Conservation (phyloP, 2,329 filamentous ascomycete species). For the Pseudocercospora cruenta region DNA sequence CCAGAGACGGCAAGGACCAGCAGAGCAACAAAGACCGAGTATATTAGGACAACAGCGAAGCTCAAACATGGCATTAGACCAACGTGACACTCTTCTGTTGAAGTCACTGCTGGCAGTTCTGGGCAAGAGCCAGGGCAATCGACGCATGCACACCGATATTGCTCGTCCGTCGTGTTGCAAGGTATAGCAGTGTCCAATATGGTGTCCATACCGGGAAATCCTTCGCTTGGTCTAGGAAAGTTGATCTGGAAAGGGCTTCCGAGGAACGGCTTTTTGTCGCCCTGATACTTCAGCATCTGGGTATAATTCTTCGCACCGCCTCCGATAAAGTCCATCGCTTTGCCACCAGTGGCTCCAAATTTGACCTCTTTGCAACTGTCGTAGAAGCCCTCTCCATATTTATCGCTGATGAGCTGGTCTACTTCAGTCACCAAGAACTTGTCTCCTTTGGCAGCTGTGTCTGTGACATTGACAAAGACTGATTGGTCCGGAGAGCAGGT, state of each 20-base stretch:
- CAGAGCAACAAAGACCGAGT: slow-evolving; percentile 72
- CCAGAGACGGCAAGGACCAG: slow-evolving; percentile 69
- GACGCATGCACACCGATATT: slow-evolving; percentile 88
- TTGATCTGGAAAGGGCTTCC: slow-evolving; percentile 99
- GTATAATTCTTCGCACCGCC: slow-evolving; percentile 90
- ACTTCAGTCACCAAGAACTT: slow-evolving; percentile 80
- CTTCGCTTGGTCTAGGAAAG: slow-evolving; percentile 68
- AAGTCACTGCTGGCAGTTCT: slow-evolving; percentile 73
- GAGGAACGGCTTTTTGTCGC: slow-evolving; percentile 80
- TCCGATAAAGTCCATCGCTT: slow-evolving; percentile 93
- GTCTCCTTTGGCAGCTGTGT: slow-evolving; percentile 64
- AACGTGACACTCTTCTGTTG: slow-evolving; percentile 74
- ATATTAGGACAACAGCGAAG: slow-evolving; percentile 86
- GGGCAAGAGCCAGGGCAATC: slow-evolving; percentile 89
- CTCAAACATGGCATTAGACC: slow-evolving; percentile 90
- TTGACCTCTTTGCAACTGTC: slow-evolving; percentile 99
- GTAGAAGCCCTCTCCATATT: slow-evolving; percentile 87
- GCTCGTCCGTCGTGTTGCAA: slow-evolving; percentile 86
- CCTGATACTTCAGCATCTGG: slow-evolving; percentile 85
- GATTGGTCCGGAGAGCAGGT: slow-evolving; percentile 98
- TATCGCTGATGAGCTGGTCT: slow-evolving; percentile 82
- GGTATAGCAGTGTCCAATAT: slow-evolving; percentile 74
- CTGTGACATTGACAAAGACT: slow-evolving; percentile 89
- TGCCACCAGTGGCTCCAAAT: slow-evolving; percentile 90
- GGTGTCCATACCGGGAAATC: slow-evolving; percentile 71